Conservation (phyloP, 768 basidiomycete species). For the Tricholoma furcatifolium region DNA sequence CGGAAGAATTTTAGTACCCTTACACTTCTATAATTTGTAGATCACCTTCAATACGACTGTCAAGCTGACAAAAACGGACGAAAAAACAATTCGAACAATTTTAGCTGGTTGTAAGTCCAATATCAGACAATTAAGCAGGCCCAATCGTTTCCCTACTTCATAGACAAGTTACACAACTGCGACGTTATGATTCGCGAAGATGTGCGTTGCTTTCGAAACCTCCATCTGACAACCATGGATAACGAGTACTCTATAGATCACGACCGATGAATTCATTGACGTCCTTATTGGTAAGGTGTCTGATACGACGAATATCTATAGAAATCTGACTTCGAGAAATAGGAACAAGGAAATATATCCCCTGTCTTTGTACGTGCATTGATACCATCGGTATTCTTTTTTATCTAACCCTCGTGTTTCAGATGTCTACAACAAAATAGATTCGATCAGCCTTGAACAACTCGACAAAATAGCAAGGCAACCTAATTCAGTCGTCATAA, state of each 20-base stretch:
- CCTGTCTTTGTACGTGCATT: constrained; percentile 73
- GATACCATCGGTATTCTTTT: not conserved
- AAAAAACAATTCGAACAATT: constrained; percentile 91
- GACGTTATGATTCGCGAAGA: constrained; percentile 99
- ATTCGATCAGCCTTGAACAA: constrained; percentile 80
- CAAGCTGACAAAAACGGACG: constrained; percentile 92
- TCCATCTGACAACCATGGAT: not conserved
- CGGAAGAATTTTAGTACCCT: constrained; percentile 1
- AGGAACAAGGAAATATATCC: constrained; percentile 94
- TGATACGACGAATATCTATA: not conserved
- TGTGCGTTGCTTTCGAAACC: constrained; percentile 39
- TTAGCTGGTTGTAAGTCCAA: constrained; percentile 72
- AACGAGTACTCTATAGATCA: constrained; percentile 55
- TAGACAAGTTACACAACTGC: constrained; percentile 90
- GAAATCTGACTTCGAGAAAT: constrained; percentile 4
- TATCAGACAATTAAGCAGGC: not conserved
- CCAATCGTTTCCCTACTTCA: not conserved
- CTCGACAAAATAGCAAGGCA: constrained; percentile 81
- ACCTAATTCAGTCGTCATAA: constrained; percentile 89
- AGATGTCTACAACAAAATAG: constrained; percentile 98
- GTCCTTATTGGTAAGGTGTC: constrained; percentile 77
- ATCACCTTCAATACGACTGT: constrained; percentile 93
- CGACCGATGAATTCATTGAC: constrained; percentile 96
- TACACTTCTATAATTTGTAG: constrained; percentile 33
- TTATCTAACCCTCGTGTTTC: not conserved